These are phyloP conservation scores for Mycena kentingensis DNA, from an alignment of 768 basidiomycete genomes.

Conservation along the genomic window DNA sequence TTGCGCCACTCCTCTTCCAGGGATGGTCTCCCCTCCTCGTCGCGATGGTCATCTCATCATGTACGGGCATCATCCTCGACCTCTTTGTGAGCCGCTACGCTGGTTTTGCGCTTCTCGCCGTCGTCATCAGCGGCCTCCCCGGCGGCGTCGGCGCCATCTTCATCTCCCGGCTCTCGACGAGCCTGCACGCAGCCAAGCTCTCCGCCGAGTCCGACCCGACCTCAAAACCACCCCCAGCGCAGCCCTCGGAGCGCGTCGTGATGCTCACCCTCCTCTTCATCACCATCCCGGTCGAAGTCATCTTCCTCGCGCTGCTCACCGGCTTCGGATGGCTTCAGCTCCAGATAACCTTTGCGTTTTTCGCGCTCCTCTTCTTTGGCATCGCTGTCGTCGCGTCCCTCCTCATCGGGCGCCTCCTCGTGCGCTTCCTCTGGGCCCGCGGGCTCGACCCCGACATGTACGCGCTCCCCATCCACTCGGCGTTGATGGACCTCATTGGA, in stretches of 20 bases:
- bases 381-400: constrained; percentile 72
- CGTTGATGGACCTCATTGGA: constrained; percentile 82
- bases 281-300: constrained; percentile 76
- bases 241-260: constrained; percentile 53
- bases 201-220: constrained; percentile 27
- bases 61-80: constrained; percentile 90
- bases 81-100: constrained; percentile 84
- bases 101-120: constrained; percentile 84
- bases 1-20: constrained; percentile 70
- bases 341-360: constrained; percentile 64
- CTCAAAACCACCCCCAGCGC: constrained; percentile 17
- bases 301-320: constrained; percentile 69
- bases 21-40: constrained; percentile 91
- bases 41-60: constrained; percentile 88
- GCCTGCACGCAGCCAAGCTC: constrained; percentile 69
- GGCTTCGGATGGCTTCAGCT: constrained; percentile 78
- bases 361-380: constrained; percentile 73
- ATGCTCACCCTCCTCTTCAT: constrained; percentile 71
- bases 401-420: constrained; percentile 62
- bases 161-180: constrained; percentile 87
- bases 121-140: constrained; percentile 87
- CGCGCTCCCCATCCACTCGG: constrained; percentile 90
- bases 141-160: constrained; percentile 91
- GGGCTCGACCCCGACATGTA: constrained; percentile 89
- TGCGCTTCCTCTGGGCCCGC: constrained; percentile 76